phyloP scores from a whole-genome alignment of 2,329 filamentous ascomycete species.

The Paecilomyces dactylethromorphus region DNA sequence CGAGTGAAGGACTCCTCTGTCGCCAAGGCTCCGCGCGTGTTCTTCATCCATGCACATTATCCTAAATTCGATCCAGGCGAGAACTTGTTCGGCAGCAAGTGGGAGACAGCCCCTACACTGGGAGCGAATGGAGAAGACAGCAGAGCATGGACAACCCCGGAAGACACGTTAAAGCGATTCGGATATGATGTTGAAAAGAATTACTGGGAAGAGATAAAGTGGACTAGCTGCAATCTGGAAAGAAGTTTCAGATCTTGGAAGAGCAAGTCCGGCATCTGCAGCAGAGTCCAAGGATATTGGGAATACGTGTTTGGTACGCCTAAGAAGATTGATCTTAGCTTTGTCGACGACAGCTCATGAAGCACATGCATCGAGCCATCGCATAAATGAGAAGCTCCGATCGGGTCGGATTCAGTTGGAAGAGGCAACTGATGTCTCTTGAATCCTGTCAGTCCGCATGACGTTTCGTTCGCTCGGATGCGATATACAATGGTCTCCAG shows the following conservation, averaged over 20 bases:
- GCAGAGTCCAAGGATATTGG: slow-evolving; percentile 12
- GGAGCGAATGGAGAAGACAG: slow-evolving; percentile 28
- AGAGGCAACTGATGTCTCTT: too few relatives aligned
- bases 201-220: slow-evolving; percentile 37
- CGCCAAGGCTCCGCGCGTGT: slow-evolving; percentile 24
- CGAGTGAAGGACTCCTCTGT: slow-evolving; percentile 25
- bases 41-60: slow-evolving; percentile 37
- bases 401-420: too few relatives aligned
- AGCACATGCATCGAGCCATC: too few relatives aligned
- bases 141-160: slow-evolving; percentile 30
- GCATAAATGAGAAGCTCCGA: background rate
- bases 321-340: background rate
- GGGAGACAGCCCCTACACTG: slow-evolving; percentile 30
- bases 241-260: slow-evolving; percentile 27
- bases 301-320: slow-evolving; percentile 13
- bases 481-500: background rate
- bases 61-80: slow-evolving; percentile 37
- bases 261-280: slow-evolving; percentile 11
- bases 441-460: too few relatives aligned
- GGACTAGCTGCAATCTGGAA: slow-evolving; percentile 32
- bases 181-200: slow-evolving; percentile 33
- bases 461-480: background rate
- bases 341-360: background rate
- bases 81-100: slow-evolving; percentile 30
- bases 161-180: slow-evolving; percentile 27